Evolutionary conservation across 1,284 basidiomycete genomes (phyloP).

Genomic region (Ustilago lituana): DNA sequence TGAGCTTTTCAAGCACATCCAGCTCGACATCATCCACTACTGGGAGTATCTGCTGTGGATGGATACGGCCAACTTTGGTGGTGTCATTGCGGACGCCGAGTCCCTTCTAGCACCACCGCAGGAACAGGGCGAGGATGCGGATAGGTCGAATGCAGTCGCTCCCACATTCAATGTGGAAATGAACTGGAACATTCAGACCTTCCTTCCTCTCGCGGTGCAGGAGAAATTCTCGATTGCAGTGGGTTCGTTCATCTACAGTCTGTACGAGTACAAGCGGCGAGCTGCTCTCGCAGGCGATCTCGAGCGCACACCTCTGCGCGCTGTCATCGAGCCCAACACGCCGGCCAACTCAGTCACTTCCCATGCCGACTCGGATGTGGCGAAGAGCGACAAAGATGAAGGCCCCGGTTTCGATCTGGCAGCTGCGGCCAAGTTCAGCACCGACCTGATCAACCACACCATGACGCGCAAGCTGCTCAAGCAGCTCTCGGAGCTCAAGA

Average conservation of each 20-base stretch:
- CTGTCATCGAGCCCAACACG: conserved; percentile 73
- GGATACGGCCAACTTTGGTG: conserved; percentile 93
- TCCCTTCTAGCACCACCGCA: conserved; percentile 13
- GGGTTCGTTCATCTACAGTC: conserved; percentile 84
- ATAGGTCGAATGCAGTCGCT: conserved; percentile 70
- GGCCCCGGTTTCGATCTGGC: conserved; percentile 74
- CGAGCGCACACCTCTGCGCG: conserved; percentile 76
- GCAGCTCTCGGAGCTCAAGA: conserved; percentile 74
- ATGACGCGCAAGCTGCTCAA: conserved; percentile 85
- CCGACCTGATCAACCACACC: conserved; percentile 73
- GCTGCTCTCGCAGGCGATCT: conserved; percentile 68
- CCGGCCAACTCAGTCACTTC: conserved; percentile 10
- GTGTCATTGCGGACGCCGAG: conserved; percentile 74
- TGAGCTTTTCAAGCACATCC: conserved; percentile 93
- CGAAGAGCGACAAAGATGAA: conserved; percentile 1
- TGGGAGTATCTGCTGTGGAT: conserved; percentile 96
- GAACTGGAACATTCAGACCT: conserved; percentile 93
- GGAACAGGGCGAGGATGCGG: conserved; percentile 66
- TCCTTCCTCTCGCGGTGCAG: conserved; percentile 86
- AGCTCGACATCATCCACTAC: conserved; percentile 85
- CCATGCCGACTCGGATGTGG: background rate
- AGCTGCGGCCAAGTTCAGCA: conserved; percentile 66
- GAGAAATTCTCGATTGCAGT: conserved; percentile 79
- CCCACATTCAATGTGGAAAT: conserved; percentile 72
- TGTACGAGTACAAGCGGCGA: conserved; percentile 80